Base-by-base conservation (phyloP, 1,284 basidiomycete species). In the Polyporus tsugae region DNA sequence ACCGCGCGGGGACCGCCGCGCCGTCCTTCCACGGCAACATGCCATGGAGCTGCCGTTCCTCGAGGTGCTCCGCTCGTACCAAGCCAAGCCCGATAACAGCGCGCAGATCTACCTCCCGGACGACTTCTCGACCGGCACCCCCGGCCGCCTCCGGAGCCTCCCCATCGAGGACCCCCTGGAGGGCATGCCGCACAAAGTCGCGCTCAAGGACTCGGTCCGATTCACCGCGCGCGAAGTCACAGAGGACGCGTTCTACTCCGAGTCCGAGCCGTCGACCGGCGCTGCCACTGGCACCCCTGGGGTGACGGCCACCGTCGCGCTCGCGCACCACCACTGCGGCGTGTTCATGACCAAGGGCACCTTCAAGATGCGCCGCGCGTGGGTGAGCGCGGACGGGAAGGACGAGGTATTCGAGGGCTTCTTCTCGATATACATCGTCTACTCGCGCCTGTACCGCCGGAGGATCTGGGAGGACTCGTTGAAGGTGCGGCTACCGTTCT, bases 321-420 rank as follows among this genome's bases (percentile, higher is more conserved):
- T 55, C 52, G 52, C 11, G 17, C 5, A 35, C 33, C 29, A 6
- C 5, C 52, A 53, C 17, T 55, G 52, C 17, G 22, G 46, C 11
- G 22, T 25, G n/a, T 49, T 10, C 22, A 10, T 4, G 9, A 49
- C 46, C 46, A 9, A n/a, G 46, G 46, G 46, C 6, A 10, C 22
- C 0, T 49, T 49, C 46, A 25, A 49, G 46, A 49, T 49, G 46
- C 46, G 46, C 9, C 46, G 46, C 25, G n/a, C 46, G n/a, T 49
- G 52, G 29, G 29, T 35, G 13, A 35, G 52, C 52, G 13, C 29
- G 52, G 33, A 29, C 52, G 52, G 52, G 29, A 5, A 11, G 29
- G 52, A 55, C 17, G 52, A 55, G 52, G 33, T 55, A 1, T 55
- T 55, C 52, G 52, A 55, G 52, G 52, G 39, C 39, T 41, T 41